A percentile compares a stretch with the other conserved stretches of the same genome.
Evolutionary conservation across 2,329 filamentous ascomycete genomes (phyloP).

Genomic region (Aspergillus sp.): DNA sequence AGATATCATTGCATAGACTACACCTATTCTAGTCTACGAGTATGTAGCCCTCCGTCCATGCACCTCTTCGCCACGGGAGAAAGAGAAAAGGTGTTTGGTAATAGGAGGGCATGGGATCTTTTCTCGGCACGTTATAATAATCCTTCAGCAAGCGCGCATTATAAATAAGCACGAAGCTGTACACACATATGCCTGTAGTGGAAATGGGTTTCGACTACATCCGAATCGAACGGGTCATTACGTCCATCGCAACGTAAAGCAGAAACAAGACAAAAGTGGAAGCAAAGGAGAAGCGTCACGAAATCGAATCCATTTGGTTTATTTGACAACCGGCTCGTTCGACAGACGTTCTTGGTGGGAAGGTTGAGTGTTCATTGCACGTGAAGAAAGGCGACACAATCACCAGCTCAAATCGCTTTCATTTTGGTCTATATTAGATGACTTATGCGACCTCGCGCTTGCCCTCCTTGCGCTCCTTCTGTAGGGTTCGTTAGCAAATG

Average conservation of each 20-base stretch:
- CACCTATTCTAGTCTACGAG: slow-evolving; percentile 23
- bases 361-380: slow-evolving; percentile 28
- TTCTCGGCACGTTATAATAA: slow-evolving; percentile 64
- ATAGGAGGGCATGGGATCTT: slow-evolving; percentile 43
- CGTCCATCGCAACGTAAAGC: background rate
- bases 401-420: slow-evolving; percentile 35
- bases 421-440: slow-evolving; percentile 32
- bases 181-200: slow-evolving; percentile 66
- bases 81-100: slow-evolving; percentile 50
- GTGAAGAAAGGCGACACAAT: slow-evolving; percentile 23
- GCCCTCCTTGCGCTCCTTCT: slow-evolving; percentile 98
- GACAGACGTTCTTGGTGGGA: slow-evolving; percentile 22
- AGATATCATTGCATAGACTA: background rate
- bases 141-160: slow-evolving; percentile 68
- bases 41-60: slow-evolving; percentile 52
- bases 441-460: slow-evolving; percentile 83
- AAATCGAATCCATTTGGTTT: slow-evolving; percentile 25
- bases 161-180: slow-evolving; percentile 61
- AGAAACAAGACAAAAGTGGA: background rate
- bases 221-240: background rate
- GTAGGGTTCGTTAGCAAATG: slow-evolving; percentile 40
- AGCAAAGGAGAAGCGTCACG: slow-evolving; percentile 10
- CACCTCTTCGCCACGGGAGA: slow-evolving; percentile 43
- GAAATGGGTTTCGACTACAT: slow-evolving; percentile 1
- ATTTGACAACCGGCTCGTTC: slow-evolving; percentile 25